These are phyloP conservation scores for Dimocarpus longan DNA, from an alignment of 345 rosid genomes.

Conservation along the genomic window DNA sequence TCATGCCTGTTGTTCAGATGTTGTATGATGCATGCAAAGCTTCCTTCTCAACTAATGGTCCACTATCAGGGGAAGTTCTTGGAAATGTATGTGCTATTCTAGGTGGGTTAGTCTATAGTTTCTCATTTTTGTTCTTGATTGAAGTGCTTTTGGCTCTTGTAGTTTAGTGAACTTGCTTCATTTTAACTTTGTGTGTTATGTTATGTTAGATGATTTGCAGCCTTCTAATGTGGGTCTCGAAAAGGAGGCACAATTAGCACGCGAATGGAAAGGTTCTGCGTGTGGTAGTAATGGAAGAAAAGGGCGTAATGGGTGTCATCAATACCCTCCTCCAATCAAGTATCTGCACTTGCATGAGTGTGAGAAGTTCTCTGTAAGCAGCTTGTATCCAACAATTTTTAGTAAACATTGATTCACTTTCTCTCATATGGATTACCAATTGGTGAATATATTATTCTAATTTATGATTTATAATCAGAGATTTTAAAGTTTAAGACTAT, in stretches of 20 bases:
- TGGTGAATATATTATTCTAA: too few relatives aligned
- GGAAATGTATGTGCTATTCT: slow-evolving; percentile 34
- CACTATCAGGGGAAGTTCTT: slow-evolving; percentile 41
- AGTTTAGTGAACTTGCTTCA: not conserved
- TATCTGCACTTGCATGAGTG: slow-evolving; percentile 88
- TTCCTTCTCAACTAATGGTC: slow-evolving; percentile 40
- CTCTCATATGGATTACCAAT: too few relatives aligned
- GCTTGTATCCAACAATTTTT: not conserved
- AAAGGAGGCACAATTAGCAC: slow-evolving; percentile 81
- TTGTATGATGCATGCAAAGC: slow-evolving; percentile 41
- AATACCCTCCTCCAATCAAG: slow-evolving; percentile 69
- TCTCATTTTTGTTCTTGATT: not conserved
- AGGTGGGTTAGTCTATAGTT: slow-evolving; percentile 21
- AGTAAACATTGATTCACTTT: too few relatives aligned
- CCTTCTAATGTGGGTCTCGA: slow-evolving; percentile 96
- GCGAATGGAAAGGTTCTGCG: slow-evolving; percentile 46
- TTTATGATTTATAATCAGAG: too few relatives aligned
- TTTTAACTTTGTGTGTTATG: not conserved
- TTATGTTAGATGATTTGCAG: slow-evolving; percentile 79
- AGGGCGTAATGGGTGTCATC: slow-evolving; percentile 14
- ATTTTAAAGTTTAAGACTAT: too few relatives aligned
- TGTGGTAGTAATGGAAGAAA: not conserved
- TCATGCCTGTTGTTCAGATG: slow-evolving; percentile 29
- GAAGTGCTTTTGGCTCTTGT: not conserved
- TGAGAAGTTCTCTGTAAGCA: slow-evolving; percentile 85